Evolutionary conservation across 2,329 filamentous ascomycete species (phyloP), one percentile per base, ranked within the genome.

Genomic region (Dactylellina parvicollis): DNA sequence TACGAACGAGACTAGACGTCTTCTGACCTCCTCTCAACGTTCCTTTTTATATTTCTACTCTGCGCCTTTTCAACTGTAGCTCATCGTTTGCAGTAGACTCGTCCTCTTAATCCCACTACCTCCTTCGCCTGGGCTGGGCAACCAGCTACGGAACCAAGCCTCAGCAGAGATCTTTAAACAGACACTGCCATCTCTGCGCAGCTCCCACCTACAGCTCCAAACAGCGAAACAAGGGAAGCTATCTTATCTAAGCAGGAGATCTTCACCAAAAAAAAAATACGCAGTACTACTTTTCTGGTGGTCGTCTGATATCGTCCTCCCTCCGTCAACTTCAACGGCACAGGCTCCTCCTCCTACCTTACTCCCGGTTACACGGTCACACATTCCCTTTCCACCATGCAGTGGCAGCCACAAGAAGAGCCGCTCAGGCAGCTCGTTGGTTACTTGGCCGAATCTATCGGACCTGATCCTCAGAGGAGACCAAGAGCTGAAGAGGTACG

Each of bases 381-480:
- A 66, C 50, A 38, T 60, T 50, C 44, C 40, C n/a, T n/a, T 55
- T 46, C 30, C 60, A 82, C 79, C 80, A 97, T 96, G 93, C 87
- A 89, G 82, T 99, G 95, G 95, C 91, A 96, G 84, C 95, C 95
- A 75, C 85, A 91, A 79, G 87, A 90, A 79, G 91, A 93, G 85
- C 92, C 90, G 81, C 85, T 99, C 84, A 87, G 86, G 85, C 93
- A 97, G 86, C 88, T 99, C 76, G 90, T 92, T 77, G 87, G 89
- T 79, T 97, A 89, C 82, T 87, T 99, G 79, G 92, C 89, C 83
- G 93, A 98, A 83, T 97, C 75, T 57, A 20, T 74, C 20, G 70
- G 70, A 10, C 49, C 40, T 38, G 62, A 74, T 62, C 26, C 61
- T 32, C 56, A 69, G 36, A 64, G 69, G 61, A 73, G 69, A 73